Conservation (phyloP, 2,329 filamentous ascomycete genomes). For the Xylariaceae sp. region DNA sequence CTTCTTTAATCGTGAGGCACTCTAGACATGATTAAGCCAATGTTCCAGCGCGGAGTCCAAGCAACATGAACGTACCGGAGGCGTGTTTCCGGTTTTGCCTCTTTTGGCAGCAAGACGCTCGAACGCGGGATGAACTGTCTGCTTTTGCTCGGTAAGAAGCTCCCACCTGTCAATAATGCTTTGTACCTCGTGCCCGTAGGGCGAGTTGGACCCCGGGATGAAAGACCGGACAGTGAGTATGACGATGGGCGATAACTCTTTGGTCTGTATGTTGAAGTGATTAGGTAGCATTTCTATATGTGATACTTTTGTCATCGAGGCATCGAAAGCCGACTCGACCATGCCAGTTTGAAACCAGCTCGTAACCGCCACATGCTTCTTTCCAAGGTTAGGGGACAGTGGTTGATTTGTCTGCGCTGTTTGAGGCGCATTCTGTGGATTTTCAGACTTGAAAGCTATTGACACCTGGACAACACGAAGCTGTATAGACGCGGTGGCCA, state of each 20-base stretch:
- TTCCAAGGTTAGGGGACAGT: conserved; percentile 53
- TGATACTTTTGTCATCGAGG: conserved; percentile 63
- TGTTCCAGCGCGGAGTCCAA: too few relatives aligned
- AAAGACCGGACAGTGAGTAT: conserved; percentile 73
- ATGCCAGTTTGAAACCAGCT: conserved; percentile 54
- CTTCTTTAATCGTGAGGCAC: conserved; percentile 51
- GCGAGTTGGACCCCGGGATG: conserved; percentile 49
- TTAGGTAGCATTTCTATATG: conserved; percentile 72
- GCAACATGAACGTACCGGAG: conserved; percentile 12
- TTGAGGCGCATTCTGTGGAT: conserved; percentile 49
- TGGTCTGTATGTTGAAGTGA: conserved; percentile 57
- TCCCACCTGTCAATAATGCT: conserved; percentile 85
- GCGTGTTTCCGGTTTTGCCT: conserved; percentile 42
- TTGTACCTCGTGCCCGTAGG: conserved; percentile 62
- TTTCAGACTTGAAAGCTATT: conserved; percentile 68
- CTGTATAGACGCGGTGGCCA: conserved; percentile 68
- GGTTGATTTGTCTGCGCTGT: conserved; percentile 34
- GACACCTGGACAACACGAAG: conserved; percentile 71
- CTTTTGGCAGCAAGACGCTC: conserved; percentile 68
- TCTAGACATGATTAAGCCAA: conserved; percentile 21
- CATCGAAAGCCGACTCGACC: conserved; percentile 43
- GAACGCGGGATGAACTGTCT: conserved; percentile 70
- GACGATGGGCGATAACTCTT: conserved; percentile 55
- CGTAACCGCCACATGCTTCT: conserved; percentile 55
- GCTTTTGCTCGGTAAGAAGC: conserved; percentile 63